phyloP scores from a whole-genome alignment of 495 filamentous ascomycete genomes.

The Jackrogersella multiformis region DNA sequence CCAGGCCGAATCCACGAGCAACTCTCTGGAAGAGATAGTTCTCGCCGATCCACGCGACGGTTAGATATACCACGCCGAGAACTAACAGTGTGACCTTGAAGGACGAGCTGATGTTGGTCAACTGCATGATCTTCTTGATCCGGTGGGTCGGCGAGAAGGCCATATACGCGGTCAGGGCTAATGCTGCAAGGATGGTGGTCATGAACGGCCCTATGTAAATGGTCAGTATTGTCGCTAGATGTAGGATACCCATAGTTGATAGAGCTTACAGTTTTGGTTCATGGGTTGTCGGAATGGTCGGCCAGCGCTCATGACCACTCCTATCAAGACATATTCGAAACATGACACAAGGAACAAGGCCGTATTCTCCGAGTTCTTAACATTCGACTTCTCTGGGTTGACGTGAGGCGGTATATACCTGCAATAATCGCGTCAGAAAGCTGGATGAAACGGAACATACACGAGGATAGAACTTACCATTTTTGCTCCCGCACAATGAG shows the following conservation, averaged over 20 bases:
- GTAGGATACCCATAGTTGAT: background rate
- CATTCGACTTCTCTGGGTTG: slow-evolving; percentile 78
- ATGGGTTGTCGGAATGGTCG: slow-evolving; percentile 87
- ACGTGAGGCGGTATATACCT: slow-evolving; percentile 84
- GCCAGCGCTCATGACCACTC: slow-evolving; percentile 87
- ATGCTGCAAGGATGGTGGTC: slow-evolving; percentile 72
- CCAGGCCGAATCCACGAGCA: slow-evolving; percentile 70
- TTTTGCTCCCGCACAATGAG: slow-evolving; percentile 74
- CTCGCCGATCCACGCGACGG: slow-evolving; percentile 74
- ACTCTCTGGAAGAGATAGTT: slow-evolving; percentile 72
- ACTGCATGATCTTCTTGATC: slow-evolving; percentile 79
- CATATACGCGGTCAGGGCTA: slow-evolving; percentile 77
- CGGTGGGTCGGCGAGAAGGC: slow-evolving; percentile 74
- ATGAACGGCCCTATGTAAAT: slow-evolving; percentile 75
- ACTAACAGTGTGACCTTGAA: slow-evolving; percentile 78
- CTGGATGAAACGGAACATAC: slow-evolving; percentile 12
- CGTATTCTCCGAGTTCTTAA: slow-evolving; percentile 91
- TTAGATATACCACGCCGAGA: slow-evolving; percentile 73
- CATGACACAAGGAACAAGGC: slow-evolving; percentile 87
- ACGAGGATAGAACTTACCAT: slow-evolving; percentile 67
- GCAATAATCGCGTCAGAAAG: slow-evolving; percentile 6
- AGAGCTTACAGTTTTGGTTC: slow-evolving; percentile 74
- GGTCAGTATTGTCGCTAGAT: background rate
- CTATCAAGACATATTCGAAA: slow-evolving; percentile 92
- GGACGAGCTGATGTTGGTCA: slow-evolving; percentile 74